These are phyloP conservation scores for Chlorella ohadii DNA, from an alignment of 139 green algal species.

Conservation along the genomic window DNA sequence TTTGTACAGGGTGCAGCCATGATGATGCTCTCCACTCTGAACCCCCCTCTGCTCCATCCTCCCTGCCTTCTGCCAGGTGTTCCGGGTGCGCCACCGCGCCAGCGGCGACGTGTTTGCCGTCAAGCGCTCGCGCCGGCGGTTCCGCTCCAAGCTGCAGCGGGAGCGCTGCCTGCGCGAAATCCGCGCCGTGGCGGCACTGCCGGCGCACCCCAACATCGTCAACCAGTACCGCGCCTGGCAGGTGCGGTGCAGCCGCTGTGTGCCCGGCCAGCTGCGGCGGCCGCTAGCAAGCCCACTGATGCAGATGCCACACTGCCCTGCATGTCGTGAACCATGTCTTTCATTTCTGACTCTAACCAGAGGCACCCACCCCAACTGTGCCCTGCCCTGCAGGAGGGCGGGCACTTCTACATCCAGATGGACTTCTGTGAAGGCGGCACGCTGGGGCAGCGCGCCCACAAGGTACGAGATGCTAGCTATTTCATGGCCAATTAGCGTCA, in stretches of 20 bases:
- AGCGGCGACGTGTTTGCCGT: slow-evolving; percentile 66
- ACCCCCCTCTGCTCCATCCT: neutral
- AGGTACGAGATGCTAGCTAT: neutral
- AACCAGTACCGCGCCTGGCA: slow-evolving; percentile 78
- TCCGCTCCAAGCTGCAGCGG: slow-evolving; percentile 58
- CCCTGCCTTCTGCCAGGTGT: slow-evolving; percentile 57
- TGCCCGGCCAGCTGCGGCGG: too few relatives aligned
- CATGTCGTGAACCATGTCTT: too few relatives aligned
- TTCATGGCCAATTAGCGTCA: too few relatives aligned
- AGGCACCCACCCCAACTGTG: too few relatives aligned
- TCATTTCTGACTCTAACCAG: too few relatives aligned
- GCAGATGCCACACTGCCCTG: too few relatives aligned
- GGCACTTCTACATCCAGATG: slow-evolving; percentile 84
- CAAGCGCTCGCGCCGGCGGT: slow-evolving; percentile 54
- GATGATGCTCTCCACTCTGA: too few relatives aligned
- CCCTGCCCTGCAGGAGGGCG: slow-evolving; percentile 59
- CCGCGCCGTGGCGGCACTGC: slow-evolving; percentile 65
- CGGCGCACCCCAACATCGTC: slow-evolving; percentile 78
- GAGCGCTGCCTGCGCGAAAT: slow-evolving; percentile 74
- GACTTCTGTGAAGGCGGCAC: slow-evolving; percentile 65
- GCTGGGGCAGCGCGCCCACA: slow-evolving; percentile 39
- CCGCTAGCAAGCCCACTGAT: too few relatives aligned
- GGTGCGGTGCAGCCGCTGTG: too few relatives aligned
- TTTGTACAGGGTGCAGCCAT: too few relatives aligned
- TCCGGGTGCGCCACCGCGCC: slow-evolving; percentile 59